A percentile compares a stretch with the other conserved stretches of the same genome.
Evolutionary conservation across 345 rosid species (phyloP).

Genomic region (Mangifera indica): DNA sequence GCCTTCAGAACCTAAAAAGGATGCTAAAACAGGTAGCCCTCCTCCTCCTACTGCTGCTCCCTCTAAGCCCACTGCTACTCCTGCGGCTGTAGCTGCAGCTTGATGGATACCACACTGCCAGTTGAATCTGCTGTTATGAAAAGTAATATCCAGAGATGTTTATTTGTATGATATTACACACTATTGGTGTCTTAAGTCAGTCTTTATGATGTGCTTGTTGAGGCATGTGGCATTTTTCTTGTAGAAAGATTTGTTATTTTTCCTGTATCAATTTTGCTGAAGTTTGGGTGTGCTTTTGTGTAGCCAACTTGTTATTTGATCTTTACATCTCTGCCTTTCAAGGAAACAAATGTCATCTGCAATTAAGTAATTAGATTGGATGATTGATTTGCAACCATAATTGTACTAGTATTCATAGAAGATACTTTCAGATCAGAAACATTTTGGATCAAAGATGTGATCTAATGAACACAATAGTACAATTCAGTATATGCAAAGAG

Average conservation of each 20-base stretch:
- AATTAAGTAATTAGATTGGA: no score
- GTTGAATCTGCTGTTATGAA: conserved; percentile 1
- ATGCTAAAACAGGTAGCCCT: conserved; percentile 19
- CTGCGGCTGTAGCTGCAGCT: conserved; percentile 24
- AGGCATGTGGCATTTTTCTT: not conserved
- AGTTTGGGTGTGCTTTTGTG: conserved; percentile 1
- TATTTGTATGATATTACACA: conserved; percentile 11
- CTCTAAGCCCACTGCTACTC: conserved; percentile 18
- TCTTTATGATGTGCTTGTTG: not conserved
- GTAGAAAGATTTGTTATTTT: conserved; percentile 3
- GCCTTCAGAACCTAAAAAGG: conserved; percentile 35
- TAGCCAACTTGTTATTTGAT: not conserved
- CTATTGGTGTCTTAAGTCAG: not conserved
- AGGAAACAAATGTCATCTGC: no score
- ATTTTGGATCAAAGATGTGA: not conserved
- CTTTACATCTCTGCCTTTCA: no score
- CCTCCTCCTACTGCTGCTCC: conserved; percentile 16
- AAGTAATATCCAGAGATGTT: not conserved
- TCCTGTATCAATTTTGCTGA: conserved; percentile 9
- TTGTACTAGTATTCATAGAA: no score
- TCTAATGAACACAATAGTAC: no score
- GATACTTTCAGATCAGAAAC: no score
- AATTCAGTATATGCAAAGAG: no score
- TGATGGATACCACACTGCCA: conserved; percentile 16
- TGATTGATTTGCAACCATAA: no score